Base-by-base conservation (phyloP, 2,329 filamentous ascomycete genomes). In the Xylaria sp. region DNA sequence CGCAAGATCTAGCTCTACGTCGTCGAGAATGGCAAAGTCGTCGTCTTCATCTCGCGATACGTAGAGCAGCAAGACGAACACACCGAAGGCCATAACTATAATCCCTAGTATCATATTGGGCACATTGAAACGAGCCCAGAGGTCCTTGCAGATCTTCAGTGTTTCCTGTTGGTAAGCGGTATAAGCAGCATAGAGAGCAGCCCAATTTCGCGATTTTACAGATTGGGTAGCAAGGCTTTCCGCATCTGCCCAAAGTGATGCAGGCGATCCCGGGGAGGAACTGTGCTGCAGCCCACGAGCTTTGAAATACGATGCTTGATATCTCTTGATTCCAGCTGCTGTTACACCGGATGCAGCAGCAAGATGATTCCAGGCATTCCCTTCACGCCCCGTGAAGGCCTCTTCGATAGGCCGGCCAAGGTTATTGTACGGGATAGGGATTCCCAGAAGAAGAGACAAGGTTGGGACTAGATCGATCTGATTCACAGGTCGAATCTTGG, bases 381-480 rank as follows among this genome's bases (percentile, higher is more conserved):
- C 90, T 21, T 84, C 82, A 1, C 79, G 76, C 1, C 91, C 91
- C 17, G 89, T 83, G 76, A 99, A 99, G 2, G 93, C 93, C 76
- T 99, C 95, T 67, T 96, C 91, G 64, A 99, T 97, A 0, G 95
- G 95, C 6, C 86, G 88, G 52, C 95, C 95, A 6, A 99, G 85
- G 73, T 95, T 99, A 75, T 98, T 99, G 80, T 92, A 99, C 0
- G 95, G 95, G 63, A 99, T 93, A 0, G 95, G 94, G 63, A 97
- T 85, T 8, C 95, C 95, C 1, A 99, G 81, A 0, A 99, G 83
- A 35, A 99, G 81, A 0, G 94, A 89, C 29, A 99, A 78, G 0
- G 95, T 99, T 4, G 95, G 94, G 2, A 99, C 95, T 11, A 99
- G 84, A 74, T 99, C 95, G 67, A 99, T 99, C 77, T 99, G 95